These are phyloP conservation scores for Aspergillus nidulans DNA, from an alignment of 495 filamentous ascomycete genomes.

Conservation along the genomic window DNA sequence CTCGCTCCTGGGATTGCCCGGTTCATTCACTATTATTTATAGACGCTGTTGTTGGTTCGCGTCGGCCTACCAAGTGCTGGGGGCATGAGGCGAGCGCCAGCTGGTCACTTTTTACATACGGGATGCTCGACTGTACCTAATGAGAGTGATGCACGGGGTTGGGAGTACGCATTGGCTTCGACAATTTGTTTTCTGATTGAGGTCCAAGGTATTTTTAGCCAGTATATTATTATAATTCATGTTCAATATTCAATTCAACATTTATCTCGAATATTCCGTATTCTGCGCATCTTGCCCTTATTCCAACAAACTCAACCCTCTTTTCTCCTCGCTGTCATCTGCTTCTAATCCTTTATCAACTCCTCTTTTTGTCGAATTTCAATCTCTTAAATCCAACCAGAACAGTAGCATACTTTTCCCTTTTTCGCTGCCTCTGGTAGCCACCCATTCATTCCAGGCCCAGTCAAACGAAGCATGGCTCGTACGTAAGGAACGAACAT, in stretches of 20 bases:
- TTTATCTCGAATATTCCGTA: no score
- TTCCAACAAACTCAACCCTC: no score
- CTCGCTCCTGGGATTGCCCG: not conserved
- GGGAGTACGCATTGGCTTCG: constrained; percentile 12
- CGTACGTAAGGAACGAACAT: no score
- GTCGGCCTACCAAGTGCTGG: constrained; percentile 26
- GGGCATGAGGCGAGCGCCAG: constrained; percentile 15
- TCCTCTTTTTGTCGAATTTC: no score
- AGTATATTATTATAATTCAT: constrained; percentile 18
- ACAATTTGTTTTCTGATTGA: not conserved
- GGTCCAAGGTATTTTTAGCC: not conserved
- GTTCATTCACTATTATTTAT: constrained; percentile 18
- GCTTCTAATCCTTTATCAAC: no score
- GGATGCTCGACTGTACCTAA: constrained; percentile 16
- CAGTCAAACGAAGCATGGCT: no score
- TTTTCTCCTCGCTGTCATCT: no score
- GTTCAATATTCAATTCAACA: constrained; percentile 1
- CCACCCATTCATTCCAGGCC: no score
- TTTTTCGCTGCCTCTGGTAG: no score
- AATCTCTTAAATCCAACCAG: no score
- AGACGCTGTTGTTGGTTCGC: constrained; percentile 16
- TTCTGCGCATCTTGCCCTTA: no score
- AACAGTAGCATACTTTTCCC: no score
- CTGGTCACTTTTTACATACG: constrained; percentile 19
- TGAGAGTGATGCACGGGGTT: constrained; percentile 20